Evolutionary conservation across 306 rosid species (phyloP), one percentile per base, ranked within the genome.

Genomic region (Geum urbanum): DNA sequence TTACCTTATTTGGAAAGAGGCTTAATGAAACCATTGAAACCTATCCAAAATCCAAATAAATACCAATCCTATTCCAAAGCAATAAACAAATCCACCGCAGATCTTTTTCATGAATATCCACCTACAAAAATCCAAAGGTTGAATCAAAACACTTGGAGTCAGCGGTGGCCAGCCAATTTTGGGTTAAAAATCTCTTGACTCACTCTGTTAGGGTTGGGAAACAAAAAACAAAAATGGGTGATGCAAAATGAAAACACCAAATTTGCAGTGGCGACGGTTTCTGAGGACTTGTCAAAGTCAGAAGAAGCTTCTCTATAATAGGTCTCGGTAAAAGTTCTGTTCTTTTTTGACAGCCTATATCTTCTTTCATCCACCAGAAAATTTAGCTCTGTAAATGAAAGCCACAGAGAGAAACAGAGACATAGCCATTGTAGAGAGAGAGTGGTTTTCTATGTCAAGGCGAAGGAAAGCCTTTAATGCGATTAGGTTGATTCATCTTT

Each of bases 401-500:
- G 19, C n/a, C 58, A 48, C 66, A 46, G 54, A 70, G 44, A 69
- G 24, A 54, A 9, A n/a, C 15, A 53, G 11, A 19, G 40, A 56
- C 9, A 19, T 1, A 50, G 51, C 18, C 18, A 48, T 14, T 11
- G 37, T 11, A 35, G 22, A 62, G 39, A 52, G 15, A 45, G 43
- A 69, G 70, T 55, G 64, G 19, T 61, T 40, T 16, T 19, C 1
- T 53, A 8, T 69, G 73, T 54, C 63, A 20, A 69, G 44, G 51
- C 15, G 66, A 45, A 78, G 52, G 4, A 40, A 48, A 77, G 92
- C 97, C 72, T 86, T 94, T 84, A 88, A 90, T 94, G 98, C 84
- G 83, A 84, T 87, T 84, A 88, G 92, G 97, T 90, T 80, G 96
- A 84, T 24, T 41, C 58, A 84, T 76, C 66, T 53, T 58, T 69